These are phyloP conservation scores for Xylaria sp. DNA, from an alignment of 2,329 filamentous ascomycete genomes.

Conservation along the genomic window DNA sequence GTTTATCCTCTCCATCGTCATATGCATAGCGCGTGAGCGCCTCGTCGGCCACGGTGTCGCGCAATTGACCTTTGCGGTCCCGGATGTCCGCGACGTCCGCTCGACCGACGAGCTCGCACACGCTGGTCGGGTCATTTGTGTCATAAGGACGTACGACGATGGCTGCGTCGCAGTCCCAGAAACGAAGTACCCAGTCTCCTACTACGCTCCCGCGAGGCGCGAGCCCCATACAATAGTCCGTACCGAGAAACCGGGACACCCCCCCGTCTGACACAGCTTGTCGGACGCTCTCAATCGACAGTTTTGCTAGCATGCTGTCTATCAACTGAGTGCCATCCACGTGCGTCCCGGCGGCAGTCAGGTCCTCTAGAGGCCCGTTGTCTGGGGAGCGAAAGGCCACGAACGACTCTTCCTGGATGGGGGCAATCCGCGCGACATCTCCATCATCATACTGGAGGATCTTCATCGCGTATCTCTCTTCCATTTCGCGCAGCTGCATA, in stretches of 20 bases:
- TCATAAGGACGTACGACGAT: slow-evolving; percentile 16
- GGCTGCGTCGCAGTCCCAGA: slow-evolving; percentile 31
- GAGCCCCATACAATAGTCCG: slow-evolving; percentile 25
- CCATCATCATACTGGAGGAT: slow-evolving; percentile 22
- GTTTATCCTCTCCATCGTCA: neutral
- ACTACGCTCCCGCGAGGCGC: slow-evolving; percentile 13
- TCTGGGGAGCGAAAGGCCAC: slow-evolving; percentile 15
- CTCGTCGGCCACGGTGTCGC: neutral
- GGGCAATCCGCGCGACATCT: slow-evolving; percentile 10
- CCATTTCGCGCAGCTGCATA: neutral
- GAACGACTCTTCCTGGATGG: slow-evolving; percentile 4
- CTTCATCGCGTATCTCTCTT: slow-evolving; percentile 15
- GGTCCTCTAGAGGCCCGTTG: slow-evolving; percentile 8
- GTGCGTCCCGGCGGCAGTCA: neutral
- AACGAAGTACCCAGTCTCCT: slow-evolving; percentile 29
- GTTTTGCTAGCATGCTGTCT: neutral
- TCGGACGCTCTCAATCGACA: neutral
- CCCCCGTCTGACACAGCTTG: neutral
- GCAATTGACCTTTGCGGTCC: slow-evolving; percentile 1
- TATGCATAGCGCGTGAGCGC: neutral
- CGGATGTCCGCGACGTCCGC: slow-evolving; percentile 28
- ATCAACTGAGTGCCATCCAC: neutral
- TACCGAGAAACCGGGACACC: slow-evolving; percentile 17
- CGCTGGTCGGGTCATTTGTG: neutral
- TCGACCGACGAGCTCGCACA: slow-evolving; percentile 23